Evolutionary conservation across 495 filamentous ascomycete species (phyloP).

Genomic region (Lasiosphaeria hispida): DNA sequence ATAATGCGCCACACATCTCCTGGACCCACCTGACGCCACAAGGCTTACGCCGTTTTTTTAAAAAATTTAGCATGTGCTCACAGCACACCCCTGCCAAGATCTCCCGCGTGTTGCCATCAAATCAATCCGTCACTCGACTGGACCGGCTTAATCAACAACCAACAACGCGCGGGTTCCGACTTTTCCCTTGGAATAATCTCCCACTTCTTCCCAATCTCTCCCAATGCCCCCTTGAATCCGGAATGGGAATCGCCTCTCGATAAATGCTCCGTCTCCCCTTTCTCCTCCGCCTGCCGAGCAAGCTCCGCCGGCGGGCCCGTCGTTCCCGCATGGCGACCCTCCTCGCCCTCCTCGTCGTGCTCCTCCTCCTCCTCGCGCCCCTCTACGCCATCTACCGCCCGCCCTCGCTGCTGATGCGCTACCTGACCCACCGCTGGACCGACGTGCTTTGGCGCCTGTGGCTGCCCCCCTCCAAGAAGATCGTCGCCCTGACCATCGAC

Average conservation of each 20-base stretch:
- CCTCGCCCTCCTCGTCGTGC: conserved; percentile 46
- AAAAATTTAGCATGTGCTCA: too few relatives aligned
- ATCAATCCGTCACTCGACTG: too few relatives aligned
- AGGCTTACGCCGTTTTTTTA: too few relatives aligned
- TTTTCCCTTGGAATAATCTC: too few relatives aligned
- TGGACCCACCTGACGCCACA: too few relatives aligned
- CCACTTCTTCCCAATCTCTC: too few relatives aligned
- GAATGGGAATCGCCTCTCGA: neutral
- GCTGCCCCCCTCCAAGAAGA: conserved; percentile 48
- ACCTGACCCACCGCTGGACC: conserved; percentile 67
- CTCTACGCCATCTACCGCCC: conserved; percentile 74
- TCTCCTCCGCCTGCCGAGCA: conserved; percentile 51
- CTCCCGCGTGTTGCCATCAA: too few relatives aligned
- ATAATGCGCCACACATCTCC: too few relatives aligned
- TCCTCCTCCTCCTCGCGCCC: conserved; percentile 50
- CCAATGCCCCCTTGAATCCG: too few relatives aligned
- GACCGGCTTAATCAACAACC: too few relatives aligned
- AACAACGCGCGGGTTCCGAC: too few relatives aligned
- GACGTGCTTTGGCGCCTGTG: conserved; percentile 71
- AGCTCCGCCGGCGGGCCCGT: conserved; percentile 53
- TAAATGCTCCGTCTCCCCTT: conserved; percentile 35
- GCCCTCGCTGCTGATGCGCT: conserved; percentile 60
- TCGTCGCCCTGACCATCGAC: conserved; percentile 81
- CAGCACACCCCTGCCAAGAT: too few relatives aligned
- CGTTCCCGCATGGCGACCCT: conserved; percentile 56